Conservation (phyloP, 2,329 filamentous ascomycete genomes). For the Blastomyces emzantsi region DNA sequence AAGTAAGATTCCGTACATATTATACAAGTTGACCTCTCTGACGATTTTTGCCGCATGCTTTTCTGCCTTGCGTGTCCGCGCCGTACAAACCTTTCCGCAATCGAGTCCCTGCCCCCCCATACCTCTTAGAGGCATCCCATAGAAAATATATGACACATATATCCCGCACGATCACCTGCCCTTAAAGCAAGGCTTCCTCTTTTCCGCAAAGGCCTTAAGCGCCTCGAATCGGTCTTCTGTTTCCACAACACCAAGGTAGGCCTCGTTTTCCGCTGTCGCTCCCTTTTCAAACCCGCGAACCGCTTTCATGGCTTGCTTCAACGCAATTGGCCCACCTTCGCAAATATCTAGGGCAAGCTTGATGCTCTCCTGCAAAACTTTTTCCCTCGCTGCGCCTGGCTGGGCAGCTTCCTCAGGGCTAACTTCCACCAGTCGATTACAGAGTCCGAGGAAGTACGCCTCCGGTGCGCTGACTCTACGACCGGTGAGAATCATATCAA, state of each 20-base stretch:
- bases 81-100: background rate
- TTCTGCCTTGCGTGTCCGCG: background rate
- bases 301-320: conserved; percentile 69
- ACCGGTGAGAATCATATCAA: conserved; percentile 84
- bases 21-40: background rate
- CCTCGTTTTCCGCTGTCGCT: conserved; percentile 73
- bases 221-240: conserved; percentile 87
- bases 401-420: conserved; percentile 46
- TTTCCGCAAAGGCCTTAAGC: conserved; percentile 71
- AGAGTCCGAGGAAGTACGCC: conserved; percentile 84
- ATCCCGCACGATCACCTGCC: conserved; percentile 36
- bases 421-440: conserved; percentile 81
- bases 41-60: background rate
- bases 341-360: conserved; percentile 76
- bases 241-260: conserved; percentile 73
- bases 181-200: conserved; percentile 60
- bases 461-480: conserved; percentile 74
- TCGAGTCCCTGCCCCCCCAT: background rate
- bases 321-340: conserved; percentile 76
- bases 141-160: background rate
- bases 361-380: conserved; percentile 66
- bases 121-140: background rate
- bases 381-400: conserved; percentile 52
- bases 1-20: background rate
- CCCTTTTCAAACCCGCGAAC: conserved; percentile 56